Percentiles rank a stretch among this genome's conserved stretches.
These are phyloP conservation scores for Lasiosphaeria miniovina DNA, from an alignment of 495 filamentous ascomycete species.

Conservation along the genomic window DNA sequence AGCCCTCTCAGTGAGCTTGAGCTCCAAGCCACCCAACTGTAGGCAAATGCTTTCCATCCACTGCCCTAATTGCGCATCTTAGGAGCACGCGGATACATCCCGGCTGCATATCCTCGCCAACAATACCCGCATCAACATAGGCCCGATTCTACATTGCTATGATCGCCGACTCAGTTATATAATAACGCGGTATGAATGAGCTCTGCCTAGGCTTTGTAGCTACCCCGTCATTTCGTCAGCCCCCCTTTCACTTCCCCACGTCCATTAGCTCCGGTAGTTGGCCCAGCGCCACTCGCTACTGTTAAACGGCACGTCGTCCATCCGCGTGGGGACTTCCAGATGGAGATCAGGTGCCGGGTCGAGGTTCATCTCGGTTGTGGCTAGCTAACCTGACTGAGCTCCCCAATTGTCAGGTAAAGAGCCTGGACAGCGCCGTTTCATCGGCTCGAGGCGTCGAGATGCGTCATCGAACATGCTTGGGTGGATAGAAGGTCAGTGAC, in stretches of 20 bases:
- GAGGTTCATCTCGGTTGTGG: background rate
- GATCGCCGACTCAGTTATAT: background rate
- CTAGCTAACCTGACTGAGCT: too few species aligned
- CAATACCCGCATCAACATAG: background rate
- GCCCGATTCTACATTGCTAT: conserved; percentile 1
- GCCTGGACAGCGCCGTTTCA: too few species aligned
- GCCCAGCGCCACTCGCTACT: background rate
- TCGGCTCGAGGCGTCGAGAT: too few species aligned
- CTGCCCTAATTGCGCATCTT: background rate
- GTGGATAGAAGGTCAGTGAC: too few species aligned
- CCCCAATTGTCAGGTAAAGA: too few species aligned
- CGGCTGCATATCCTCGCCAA: background rate
- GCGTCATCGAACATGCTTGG: too few species aligned
- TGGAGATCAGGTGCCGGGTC: background rate
- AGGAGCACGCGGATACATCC: background rate
- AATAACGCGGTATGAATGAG: background rate
- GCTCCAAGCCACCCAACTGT: background rate
- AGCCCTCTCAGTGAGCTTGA: background rate
- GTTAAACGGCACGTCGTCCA: background rate
- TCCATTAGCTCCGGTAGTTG: conserved; percentile 2
- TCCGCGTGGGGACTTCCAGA: background rate
- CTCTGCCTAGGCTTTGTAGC: background rate
- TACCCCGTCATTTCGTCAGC: background rate
- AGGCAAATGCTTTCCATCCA: background rate
- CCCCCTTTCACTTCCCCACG: background rate